Percentiles rank a stretch among this genome's conserved stretches.
phyloP scores from a whole-genome alignment of 441 rosid species.

The Adansonia grandidieri region DNA sequence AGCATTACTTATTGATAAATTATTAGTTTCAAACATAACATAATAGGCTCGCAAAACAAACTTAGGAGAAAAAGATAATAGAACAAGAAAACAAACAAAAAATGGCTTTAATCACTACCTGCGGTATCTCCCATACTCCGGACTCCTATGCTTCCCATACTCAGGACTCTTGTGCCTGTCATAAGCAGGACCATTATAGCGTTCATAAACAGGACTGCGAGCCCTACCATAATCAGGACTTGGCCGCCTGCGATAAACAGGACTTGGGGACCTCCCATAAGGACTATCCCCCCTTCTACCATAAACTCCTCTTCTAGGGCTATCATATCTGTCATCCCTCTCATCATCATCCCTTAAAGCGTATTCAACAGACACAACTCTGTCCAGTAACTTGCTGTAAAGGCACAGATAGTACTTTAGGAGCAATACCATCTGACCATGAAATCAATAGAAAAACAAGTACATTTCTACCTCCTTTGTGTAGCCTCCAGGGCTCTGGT shows the following conservation, averaged over 20 bases:
- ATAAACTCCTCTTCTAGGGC: slow-evolving; percentile 61
- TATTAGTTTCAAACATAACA: neutral
- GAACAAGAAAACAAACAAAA: neutral
- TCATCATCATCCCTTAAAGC: slow-evolving; percentile 83
- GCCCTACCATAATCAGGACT: slow-evolving; percentile 76
- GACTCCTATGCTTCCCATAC: slow-evolving; percentile 56
- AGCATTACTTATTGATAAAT: neutral
- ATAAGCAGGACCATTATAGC: slow-evolving; percentile 45
- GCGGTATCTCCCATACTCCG: slow-evolving; percentile 58
- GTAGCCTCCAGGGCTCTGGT: slow-evolving; percentile 77
- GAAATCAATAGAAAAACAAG: neutral
- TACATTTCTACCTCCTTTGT: slow-evolving; percentile 59
- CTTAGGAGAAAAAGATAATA: neutral
- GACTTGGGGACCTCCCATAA: slow-evolving; percentile 62
- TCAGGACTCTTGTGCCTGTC: slow-evolving; percentile 42
- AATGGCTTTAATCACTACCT: slow-evolving; percentile 46
- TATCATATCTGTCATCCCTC: slow-evolving; percentile 56
- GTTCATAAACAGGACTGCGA: slow-evolving; percentile 63
- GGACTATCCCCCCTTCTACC: slow-evolving; percentile 47
- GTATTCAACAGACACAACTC: slow-evolving; percentile 90
- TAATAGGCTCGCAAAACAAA: neutral
- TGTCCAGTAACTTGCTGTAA: slow-evolving; percentile 71
- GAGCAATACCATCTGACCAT: neutral
- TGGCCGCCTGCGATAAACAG: slow-evolving; percentile 56
- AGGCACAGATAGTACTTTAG: slow-evolving; percentile 9